A percentile compares a stretch with the other conserved stretches of the same genome.
These are phyloP conservation scores for Solanum peruvianum DNA, from an alignment of 257 asterid genomes.

Conservation along the genomic window DNA sequence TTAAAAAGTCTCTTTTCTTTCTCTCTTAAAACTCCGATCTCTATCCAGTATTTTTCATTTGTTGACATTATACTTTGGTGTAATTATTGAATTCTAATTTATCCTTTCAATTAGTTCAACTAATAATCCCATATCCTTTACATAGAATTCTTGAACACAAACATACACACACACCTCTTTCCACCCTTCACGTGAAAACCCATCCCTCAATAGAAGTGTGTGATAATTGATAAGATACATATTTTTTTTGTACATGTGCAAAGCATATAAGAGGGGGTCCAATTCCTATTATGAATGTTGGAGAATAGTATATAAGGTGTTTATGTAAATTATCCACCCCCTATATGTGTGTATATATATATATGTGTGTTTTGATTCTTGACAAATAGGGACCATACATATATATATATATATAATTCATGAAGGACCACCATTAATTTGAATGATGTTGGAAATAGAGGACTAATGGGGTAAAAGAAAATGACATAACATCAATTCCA, in stretches of 20 bases:
- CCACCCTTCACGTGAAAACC: not conserved
- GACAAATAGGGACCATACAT: not conserved
- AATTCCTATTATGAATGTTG: not conserved
- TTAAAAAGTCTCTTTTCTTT: not conserved
- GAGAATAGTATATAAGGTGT: not conserved
- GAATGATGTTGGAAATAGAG: not conserved
- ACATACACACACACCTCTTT: not conserved
- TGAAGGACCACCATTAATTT: not conserved
- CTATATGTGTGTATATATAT: too few species aligned
- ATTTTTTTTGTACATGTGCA: not conserved
- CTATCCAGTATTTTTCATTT: not conserved
- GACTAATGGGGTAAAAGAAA: not conserved
- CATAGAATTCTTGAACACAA: not conserved
- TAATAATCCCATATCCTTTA: not conserved
- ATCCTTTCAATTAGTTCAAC: not conserved
- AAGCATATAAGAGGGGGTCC: not conserved
- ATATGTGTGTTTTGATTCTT: not conserved
- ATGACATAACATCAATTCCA: not conserved
- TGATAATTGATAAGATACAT: not conserved
- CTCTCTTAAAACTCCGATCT: not conserved
- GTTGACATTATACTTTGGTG: too few species aligned
- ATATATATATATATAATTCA: too few species aligned
- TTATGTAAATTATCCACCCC: not conserved
- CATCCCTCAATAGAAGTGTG: not conserved
- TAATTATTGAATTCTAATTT: too few species aligned